Evolutionary conservation across 106 monocot genomes (phyloP).

Genomic region (Acorus gramineus): DNA sequence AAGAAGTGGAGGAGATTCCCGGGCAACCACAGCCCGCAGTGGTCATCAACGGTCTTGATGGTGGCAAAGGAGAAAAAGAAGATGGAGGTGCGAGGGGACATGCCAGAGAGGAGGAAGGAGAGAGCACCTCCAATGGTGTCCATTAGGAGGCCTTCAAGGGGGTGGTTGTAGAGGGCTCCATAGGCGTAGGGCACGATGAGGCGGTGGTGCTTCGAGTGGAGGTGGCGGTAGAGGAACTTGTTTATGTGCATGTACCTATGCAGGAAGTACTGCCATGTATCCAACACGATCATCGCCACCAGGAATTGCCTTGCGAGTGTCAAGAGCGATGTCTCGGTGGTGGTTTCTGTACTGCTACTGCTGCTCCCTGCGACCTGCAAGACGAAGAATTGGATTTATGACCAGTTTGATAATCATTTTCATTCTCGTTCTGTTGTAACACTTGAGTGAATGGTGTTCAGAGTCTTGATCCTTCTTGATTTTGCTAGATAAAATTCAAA

Average conservation of each 20-base stretch:
- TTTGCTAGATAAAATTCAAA: too few relatives aligned
- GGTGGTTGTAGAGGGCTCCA: conserved; percentile 25
- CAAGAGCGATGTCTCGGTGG: too few relatives aligned
- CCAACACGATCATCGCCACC: conserved; percentile 26
- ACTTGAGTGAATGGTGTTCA: too few relatives aligned
- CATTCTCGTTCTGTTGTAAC: too few relatives aligned
- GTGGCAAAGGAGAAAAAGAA: conserved; percentile 14
- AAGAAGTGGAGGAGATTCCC: conserved; percentile 10
- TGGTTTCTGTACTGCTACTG: too few relatives aligned
- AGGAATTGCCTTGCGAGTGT: conserved; percentile 1
- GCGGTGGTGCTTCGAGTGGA: conserved; percentile 14
- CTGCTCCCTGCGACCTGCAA: too few relatives aligned
- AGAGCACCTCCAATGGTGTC: conserved; percentile 10
- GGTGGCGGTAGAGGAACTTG: conserved; percentile 27
- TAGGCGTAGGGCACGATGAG: conserved; percentile 15
- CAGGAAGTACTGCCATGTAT: conserved; percentile 29
- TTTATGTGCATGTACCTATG: conserved; percentile 27
- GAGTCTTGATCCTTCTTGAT: too few relatives aligned
- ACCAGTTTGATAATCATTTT: too few relatives aligned
- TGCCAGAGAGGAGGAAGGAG: conserved; percentile 9
- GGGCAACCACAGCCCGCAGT: conserved; percentile 18
- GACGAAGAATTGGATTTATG: too few relatives aligned
- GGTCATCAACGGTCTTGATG: conserved; percentile 21
- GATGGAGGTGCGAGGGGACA: conserved; percentile 4
- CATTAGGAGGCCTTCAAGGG: conserved; percentile 20